Evolutionary conservation across 345 rosid species (phyloP).

Genomic region (Eucalyptus albens): DNA sequence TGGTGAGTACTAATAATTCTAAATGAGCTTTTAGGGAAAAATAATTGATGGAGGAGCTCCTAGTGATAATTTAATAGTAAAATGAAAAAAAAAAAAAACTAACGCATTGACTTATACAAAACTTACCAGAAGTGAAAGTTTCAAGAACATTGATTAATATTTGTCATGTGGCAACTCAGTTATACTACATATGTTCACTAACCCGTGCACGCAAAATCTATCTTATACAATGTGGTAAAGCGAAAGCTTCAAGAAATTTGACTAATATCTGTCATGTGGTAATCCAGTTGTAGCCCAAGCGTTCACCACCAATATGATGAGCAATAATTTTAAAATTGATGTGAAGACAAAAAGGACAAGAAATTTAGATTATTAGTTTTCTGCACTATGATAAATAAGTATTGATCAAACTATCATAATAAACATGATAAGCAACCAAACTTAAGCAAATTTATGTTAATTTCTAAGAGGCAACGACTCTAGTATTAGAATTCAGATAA

Average conservation of each 20-base stretch:
- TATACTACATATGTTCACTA: neutral
- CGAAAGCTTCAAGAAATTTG: neutral
- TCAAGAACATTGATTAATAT: neutral
- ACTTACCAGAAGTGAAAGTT: neutral
- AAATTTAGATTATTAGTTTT: neutral
- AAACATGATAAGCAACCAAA: neutral
- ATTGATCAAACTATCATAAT: neutral
- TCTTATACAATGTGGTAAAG: neutral
- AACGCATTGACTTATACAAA: neutral
- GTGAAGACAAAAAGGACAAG: neutral
- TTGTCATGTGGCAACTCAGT: neutral
- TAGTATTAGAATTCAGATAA: neutral
- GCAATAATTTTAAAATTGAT: neutral
- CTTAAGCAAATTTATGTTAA: neutral
- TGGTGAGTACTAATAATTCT: neutral
- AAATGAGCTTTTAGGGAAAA: no score
- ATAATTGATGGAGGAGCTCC: no score
- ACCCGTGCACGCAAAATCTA: neutral
- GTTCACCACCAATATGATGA: neutral
- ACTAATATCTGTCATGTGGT: neutral
- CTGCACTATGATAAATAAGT: neutral
- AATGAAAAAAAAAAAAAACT: neutral
- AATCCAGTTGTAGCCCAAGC: neutral
- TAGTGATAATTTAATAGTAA: neutral
- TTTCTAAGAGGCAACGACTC: neutral